Conservation (phyloP, 768 basidiomycete genomes). For the Pulveroboletus sp. region DNA sequence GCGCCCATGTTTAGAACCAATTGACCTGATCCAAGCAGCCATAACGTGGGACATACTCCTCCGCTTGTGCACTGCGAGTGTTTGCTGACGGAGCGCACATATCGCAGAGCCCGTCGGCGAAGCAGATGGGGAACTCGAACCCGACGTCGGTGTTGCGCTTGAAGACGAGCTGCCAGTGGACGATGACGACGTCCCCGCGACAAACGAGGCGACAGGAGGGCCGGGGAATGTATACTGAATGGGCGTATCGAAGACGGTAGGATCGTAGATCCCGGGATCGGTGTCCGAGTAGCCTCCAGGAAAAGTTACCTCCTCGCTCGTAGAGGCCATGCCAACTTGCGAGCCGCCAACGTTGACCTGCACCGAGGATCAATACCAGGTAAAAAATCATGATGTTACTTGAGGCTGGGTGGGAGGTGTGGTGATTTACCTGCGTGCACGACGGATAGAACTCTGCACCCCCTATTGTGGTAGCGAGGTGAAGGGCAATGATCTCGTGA, state of each 20-base stretch:
- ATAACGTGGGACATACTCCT: conserved; percentile 13
- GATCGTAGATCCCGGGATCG: conserved; percentile 69
- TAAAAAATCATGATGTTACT: background rate
- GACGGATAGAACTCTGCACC: conserved; percentile 83
- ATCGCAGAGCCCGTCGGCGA: conserved; percentile 6
- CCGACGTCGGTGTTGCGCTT: conserved; percentile 1
- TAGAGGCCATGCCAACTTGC: conserved; percentile 44
- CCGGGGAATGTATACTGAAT: conserved; percentile 50
- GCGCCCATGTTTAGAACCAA: conserved; percentile 6
- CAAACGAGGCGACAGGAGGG: conserved; percentile 45
- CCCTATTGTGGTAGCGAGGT: conserved; percentile 51
- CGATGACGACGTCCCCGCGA: conserved; percentile 18
- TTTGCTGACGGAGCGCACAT: conserved; percentile 22
- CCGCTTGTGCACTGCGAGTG: conserved; percentile 15
- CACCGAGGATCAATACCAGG: background rate
- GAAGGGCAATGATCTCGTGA: conserved; percentile 78
- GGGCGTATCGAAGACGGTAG: conserved; percentile 35
- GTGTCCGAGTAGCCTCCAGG: conserved; percentile 72
- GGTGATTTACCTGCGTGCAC: conserved; percentile 46
- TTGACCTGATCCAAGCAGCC: conserved; percentile 22
- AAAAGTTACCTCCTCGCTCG: conserved; percentile 55
- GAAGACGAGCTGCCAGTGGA: conserved; percentile 14
- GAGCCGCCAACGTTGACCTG: conserved; percentile 56
- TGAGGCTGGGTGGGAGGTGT: background rate
- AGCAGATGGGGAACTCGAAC: conserved; percentile 4